Percentiles rank a stretch among this genome's conserved stretches.
Evolutionary conservation across 192 early-diverging fungal genomes (phyloP).

Genomic region (Thoreauomyces humboldtii): DNA sequence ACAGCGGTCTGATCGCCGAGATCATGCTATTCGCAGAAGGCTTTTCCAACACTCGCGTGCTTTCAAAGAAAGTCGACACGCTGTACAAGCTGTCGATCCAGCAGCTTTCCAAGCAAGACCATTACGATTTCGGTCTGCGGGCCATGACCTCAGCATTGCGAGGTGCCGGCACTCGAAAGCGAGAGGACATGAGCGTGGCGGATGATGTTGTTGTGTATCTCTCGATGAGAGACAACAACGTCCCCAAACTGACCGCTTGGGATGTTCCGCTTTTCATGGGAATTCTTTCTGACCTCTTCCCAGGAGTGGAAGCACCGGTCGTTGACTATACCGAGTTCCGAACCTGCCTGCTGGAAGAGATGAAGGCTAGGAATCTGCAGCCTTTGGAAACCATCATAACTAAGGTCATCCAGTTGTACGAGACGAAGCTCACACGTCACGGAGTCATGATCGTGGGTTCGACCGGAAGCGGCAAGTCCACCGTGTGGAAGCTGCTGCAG

Average conservation of each 20-base stretch:
- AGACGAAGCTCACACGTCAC: constrained; percentile 54
- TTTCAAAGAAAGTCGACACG: constrained; percentile 59
- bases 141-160: constrained; percentile 52
- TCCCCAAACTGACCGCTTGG: constrained; percentile 59
- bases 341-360: constrained; percentile 49
- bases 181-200: constrained; percentile 42
- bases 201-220: constrained; percentile 55
- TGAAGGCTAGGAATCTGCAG: constrained; percentile 44
- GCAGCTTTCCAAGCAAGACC: constrained; percentile 63
- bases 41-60: constrained; percentile 52
- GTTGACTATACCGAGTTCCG: constrained; percentile 54
- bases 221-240: constrained; percentile 57
- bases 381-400: constrained; percentile 37
- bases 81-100: constrained; percentile 59
- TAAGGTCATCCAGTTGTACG: constrained; percentile 59
- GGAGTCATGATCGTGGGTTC: constrained; percentile 63
- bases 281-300: constrained; percentile 58
- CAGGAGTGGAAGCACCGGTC: constrained; percentile 45
- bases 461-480: constrained; percentile 56
- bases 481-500: constrained; percentile 54
- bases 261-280: constrained; percentile 60
- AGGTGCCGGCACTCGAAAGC: constrained; percentile 48
- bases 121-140: constrained; percentile 59
- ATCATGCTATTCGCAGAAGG: constrained; percentile 67
- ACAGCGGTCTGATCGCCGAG: constrained; percentile 61